These are phyloP conservation scores for Dispira parvispora DNA, from an alignment of 192 early-diverging fungal genomes.

Conservation along the genomic window DNA sequence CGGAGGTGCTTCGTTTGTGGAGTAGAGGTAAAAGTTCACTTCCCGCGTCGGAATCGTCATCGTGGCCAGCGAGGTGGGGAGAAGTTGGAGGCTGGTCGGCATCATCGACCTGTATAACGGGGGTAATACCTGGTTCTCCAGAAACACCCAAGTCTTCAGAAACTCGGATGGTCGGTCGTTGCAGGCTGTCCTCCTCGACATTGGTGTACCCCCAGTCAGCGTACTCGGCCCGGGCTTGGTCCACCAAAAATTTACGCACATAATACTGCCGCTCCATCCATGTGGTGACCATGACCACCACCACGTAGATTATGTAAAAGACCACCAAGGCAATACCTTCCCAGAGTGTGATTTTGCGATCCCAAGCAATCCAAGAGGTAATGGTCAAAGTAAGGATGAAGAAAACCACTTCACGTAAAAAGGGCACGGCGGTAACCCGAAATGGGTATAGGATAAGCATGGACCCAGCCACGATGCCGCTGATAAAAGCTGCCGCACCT, in stretches of 20 bases:
- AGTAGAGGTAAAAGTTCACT: constrained; percentile 3
- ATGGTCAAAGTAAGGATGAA: constrained; percentile 31
- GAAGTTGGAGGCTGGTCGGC: background rate
- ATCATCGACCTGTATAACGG: background rate
- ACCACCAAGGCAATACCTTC: constrained; percentile 24
- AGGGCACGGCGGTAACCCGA: constrained; percentile 42
- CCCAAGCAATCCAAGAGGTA: constrained; percentile 18
- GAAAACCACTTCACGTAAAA: constrained; percentile 65
- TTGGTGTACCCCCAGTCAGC: constrained; percentile 1
- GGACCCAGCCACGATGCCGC: constrained; percentile 64
- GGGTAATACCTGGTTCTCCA: background rate
- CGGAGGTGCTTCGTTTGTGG: background rate
- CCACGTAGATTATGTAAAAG: constrained; percentile 23
- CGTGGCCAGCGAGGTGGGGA: background rate
- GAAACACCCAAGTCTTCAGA: background rate
- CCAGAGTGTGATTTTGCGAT: constrained; percentile 16
- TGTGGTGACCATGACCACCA: constrained; percentile 24
- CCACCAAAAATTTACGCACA: background rate
- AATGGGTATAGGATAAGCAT: constrained; percentile 72
- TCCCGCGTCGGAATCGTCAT: background rate
- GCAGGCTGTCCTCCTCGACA: background rate
- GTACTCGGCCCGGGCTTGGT: constrained; percentile 4
- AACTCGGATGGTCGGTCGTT: background rate
- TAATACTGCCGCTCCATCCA: constrained; percentile 21
- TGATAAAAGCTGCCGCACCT: constrained; percentile 70